These are phyloP conservation scores for Podaxis sp. DNA, from an alignment of 768 basidiomycete genomes.

Conservation along the genomic window DNA sequence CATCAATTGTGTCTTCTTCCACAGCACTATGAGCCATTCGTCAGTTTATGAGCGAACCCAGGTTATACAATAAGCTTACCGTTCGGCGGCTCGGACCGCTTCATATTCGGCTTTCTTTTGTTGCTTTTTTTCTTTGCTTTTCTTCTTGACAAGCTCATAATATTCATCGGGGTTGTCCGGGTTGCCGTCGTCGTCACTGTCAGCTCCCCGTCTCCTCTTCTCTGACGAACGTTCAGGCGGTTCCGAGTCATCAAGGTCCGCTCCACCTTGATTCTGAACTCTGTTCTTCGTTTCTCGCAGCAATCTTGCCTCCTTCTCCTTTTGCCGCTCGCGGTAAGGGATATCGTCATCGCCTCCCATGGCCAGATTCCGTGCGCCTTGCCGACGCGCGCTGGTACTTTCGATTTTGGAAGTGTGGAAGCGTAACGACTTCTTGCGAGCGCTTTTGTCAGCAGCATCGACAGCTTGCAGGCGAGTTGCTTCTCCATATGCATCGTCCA, in stretches of 20 bases:
- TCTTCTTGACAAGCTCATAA: constrained; percentile 85
- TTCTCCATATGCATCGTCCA: constrained; percentile 73
- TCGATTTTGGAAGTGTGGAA: constrained; percentile 96
- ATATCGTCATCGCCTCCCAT: constrained; percentile 94
- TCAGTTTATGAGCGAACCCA: constrained; percentile 13
- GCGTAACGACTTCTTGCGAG: constrained; percentile 77
- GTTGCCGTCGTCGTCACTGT: constrained; percentile 41
- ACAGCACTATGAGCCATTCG: constrained; percentile 14
- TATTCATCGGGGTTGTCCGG: constrained; percentile 69
- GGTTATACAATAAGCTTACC: constrained; percentile 40
- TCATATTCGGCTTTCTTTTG: constrained; percentile 86
- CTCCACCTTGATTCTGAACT: constrained; percentile 54
- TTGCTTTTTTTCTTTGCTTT: constrained; percentile 68
- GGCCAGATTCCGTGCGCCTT: constrained; percentile 67
- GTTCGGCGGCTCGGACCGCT: constrained; percentile 49
- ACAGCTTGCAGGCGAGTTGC: constrained; percentile 61
- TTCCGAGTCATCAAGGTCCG: constrained; percentile 63
- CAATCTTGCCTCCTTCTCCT: constrained; percentile 55
- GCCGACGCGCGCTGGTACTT: constrained; percentile 71
- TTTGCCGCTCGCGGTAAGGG: constrained; percentile 79
- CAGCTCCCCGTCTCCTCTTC: constrained; percentile 36
- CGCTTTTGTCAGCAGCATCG: constrained; percentile 82
- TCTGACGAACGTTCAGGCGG: constrained; percentile 35
- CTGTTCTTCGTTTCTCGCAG: constrained; percentile 53
- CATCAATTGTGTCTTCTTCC: constrained; percentile 39